Evolutionary conservation across 495 filamentous ascomycete genomes (phyloP).

Genomic region (Aspergillus biplanus): DNA sequence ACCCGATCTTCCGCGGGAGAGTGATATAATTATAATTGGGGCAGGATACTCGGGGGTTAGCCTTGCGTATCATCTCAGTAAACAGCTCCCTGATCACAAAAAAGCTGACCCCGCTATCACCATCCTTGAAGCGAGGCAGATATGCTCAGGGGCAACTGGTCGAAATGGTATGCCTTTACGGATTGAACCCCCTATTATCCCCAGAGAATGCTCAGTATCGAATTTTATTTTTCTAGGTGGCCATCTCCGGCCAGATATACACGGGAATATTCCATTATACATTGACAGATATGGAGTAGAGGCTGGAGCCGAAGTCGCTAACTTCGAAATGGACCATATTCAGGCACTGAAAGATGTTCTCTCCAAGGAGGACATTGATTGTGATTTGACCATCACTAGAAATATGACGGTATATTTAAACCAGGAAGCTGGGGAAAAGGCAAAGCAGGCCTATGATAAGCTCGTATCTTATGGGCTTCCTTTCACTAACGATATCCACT

Average conservation of each 20-base stretch:
- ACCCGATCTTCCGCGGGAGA: slow-evolving; percentile 49
- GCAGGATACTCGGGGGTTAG: slow-evolving; percentile 70
- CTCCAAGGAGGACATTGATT: slow-evolving; percentile 42
- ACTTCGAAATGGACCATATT: slow-evolving; percentile 39
- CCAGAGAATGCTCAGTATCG: neutral
- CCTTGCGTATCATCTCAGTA: slow-evolving; percentile 63
- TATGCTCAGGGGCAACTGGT: slow-evolving; percentile 49
- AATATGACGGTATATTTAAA: slow-evolving; percentile 40
- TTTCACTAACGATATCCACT: slow-evolving; percentile 38
- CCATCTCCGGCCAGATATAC: slow-evolving; percentile 42
- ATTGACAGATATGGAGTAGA: slow-evolving; percentile 35
- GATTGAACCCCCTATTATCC: neutral
- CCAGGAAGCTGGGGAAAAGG: slow-evolving; percentile 29
- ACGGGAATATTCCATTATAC: slow-evolving; percentile 33
- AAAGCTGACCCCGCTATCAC: slow-evolving; percentile 30
- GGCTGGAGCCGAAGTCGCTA: slow-evolving; percentile 33
- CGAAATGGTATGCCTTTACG: slow-evolving; percentile 36
- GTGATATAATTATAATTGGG: slow-evolving; percentile 70
- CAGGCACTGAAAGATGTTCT: slow-evolving; percentile 35
- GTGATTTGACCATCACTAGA: slow-evolving; percentile 44
- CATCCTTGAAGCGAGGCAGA: slow-evolving; percentile 44
- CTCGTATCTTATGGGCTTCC: slow-evolving; percentile 26
- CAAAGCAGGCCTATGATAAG: slow-evolving; percentile 31
- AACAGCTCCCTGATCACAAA: slow-evolving; percentile 21
- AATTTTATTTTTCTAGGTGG: slow-evolving; percentile 30